These are phyloP conservation scores for Tulasnella sp. DNA, from an alignment of 768 basidiomycete genomes.

Conservation along the genomic window DNA sequence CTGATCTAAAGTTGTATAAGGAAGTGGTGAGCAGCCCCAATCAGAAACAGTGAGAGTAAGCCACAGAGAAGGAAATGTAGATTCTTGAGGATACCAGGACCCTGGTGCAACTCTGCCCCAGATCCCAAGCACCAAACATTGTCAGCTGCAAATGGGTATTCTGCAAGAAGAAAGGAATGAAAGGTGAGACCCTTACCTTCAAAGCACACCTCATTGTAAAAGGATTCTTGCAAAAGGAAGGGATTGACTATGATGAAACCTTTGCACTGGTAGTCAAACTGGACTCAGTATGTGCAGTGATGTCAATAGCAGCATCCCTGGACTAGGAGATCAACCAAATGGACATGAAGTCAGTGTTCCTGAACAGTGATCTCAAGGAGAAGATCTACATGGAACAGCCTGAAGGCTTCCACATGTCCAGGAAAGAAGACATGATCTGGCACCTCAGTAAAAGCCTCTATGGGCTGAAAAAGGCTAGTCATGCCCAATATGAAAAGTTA, in stretches of 20 bases:
- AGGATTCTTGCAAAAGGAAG: conserved; percentile 33
- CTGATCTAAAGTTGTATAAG: conserved; percentile 24
- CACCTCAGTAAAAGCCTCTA: conserved; percentile 25
- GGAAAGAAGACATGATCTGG: conserved; percentile 18
- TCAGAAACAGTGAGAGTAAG: conserved; percentile 21
- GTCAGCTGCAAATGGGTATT: conserved; percentile 26
- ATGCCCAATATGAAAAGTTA: conserved; percentile 26
- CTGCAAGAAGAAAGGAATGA: conserved; percentile 21
- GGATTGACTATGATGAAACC: conserved; percentile 25
- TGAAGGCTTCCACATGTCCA: not conserved
- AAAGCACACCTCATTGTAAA: conserved; percentile 34
- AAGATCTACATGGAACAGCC: conserved; percentile 20
- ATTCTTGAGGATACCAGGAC: conserved; percentile 21
- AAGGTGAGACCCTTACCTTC: conserved; percentile 23
- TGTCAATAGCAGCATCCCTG: conserved; percentile 14
- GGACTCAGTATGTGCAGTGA: conserved; percentile 15
- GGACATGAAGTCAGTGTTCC: conserved; percentile 19
- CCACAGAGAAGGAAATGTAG: conserved; percentile 23
- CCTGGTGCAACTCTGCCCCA: conserved; percentile 19
- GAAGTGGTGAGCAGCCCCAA: conserved; percentile 12
- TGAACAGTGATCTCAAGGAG: conserved; percentile 19
- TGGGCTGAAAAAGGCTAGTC: conserved; percentile 29
- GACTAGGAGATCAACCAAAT: conserved; percentile 17
- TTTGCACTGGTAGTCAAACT: conserved; percentile 21
- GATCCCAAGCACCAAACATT: conserved; percentile 21